phyloP scores from a whole-genome alignment of 371 early-diverging fungal species.

The Actinomucor elegans region DNA sequence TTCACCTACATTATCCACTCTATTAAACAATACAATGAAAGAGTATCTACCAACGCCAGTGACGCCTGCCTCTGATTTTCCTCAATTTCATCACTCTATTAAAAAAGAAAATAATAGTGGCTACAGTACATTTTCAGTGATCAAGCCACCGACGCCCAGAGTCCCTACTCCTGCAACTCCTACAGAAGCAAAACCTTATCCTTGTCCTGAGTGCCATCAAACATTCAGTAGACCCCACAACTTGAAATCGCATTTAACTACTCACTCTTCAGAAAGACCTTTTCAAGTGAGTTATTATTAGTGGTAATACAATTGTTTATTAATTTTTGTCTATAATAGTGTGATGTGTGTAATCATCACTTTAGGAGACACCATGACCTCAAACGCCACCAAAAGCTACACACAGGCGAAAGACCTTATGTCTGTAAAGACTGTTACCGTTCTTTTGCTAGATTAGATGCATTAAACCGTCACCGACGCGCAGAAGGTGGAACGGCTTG shows the following conservation, averaged over 20 bases:
- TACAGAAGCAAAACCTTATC: conserved; percentile 23
- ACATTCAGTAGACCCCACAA: conserved; percentile 43
- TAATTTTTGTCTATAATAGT: conserved; percentile 22
- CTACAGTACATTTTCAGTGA: conserved; percentile 22
- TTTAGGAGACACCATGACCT: conserved; percentile 78
- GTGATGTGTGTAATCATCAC: conserved; percentile 47
- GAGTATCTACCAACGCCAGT: conserved; percentile 29
- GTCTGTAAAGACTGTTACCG: conserved; percentile 42
- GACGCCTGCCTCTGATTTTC: conserved; percentile 26
- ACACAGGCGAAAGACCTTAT: conserved; percentile 77
- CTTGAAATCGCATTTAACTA: conserved; percentile 44
- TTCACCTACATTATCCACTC: conserved; percentile 3
- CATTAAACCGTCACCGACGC: conserved; percentile 72
- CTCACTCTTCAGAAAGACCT: conserved; percentile 40
- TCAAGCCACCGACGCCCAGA: conserved; percentile 13
- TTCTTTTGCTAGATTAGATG: conserved; percentile 78
- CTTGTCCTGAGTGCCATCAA: conserved; percentile 39
- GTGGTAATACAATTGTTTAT: conserved; percentile 6
- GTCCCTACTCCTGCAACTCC: conserved; percentile 1
- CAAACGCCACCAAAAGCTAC: conserved; percentile 74
- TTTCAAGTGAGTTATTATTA: conserved; percentile 30
- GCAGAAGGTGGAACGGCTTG: conserved; percentile 58
- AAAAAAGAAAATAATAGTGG: conserved; percentile 11
- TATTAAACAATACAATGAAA: conserved; percentile 19
- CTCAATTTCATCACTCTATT: conserved; percentile 11